Evolutionary conservation across 805 yeast genomes (phyloP).

Genomic region (Tetrapisispora phaffii): DNA sequence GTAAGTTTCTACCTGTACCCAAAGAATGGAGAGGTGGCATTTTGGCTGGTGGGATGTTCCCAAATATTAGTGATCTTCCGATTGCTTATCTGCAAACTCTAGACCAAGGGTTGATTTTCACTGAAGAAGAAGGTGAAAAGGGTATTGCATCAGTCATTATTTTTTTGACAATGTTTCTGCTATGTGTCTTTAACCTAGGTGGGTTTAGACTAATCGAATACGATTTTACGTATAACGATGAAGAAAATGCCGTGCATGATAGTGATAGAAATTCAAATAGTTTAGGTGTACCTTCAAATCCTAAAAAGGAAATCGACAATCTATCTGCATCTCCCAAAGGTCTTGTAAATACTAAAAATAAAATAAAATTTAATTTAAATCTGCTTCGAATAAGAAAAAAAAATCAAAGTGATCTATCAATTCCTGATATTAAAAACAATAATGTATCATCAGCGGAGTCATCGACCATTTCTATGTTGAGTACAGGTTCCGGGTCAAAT

Average conservation of each 20-base stretch:
- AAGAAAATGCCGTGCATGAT: slow-evolving; percentile 12
- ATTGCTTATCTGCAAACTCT: slow-evolving; percentile 66
- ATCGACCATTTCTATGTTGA: neutral
- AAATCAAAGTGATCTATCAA: neutral
- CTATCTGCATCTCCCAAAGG: neutral
- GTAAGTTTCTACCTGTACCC: slow-evolving; percentile 39
- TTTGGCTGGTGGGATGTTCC: slow-evolving; percentile 58
- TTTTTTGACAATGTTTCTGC: slow-evolving; percentile 55
- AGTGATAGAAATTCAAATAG: neutral
- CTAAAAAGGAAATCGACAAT: neutral
- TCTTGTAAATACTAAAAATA: neutral
- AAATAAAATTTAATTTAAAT: neutral
- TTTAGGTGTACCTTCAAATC: neutral
- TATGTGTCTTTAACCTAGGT: slow-evolving; percentile 67
- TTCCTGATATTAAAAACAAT: neutral
- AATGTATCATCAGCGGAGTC: neutral
- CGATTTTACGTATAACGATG: slow-evolving; percentile 43
- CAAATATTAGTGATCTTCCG: slow-evolving; percentile 69
- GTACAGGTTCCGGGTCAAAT: neutral
- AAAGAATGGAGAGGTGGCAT: slow-evolving; percentile 65
- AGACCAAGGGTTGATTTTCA: slow-evolving; percentile 50
- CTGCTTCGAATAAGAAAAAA: neutral
- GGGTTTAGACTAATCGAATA: slow-evolving; percentile 57
- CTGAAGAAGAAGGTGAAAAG: slow-evolving; percentile 48
- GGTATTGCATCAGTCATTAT: slow-evolving; percentile 83